Conservation (phyloP, 2,329 filamentous ascomycete genomes). For the Trichoderma hamatum region DNA sequence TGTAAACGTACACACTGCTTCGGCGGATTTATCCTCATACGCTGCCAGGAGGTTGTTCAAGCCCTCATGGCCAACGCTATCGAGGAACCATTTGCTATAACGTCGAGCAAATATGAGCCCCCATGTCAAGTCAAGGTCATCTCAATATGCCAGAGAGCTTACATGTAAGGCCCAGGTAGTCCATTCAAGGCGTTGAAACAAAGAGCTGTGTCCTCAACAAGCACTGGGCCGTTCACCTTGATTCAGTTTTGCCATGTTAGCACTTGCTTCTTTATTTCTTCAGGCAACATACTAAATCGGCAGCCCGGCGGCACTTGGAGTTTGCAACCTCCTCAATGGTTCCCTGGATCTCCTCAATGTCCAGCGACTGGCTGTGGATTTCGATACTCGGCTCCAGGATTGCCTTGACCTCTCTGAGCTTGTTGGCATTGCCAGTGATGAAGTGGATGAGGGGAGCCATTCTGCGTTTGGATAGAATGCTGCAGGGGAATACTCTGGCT, state of each 20-base stretch:
- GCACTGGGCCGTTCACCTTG: constrained; percentile 80
- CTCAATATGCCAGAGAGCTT: constrained; percentile 37
- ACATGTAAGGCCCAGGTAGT: constrained; percentile 97
- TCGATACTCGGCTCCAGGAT: constrained; percentile 78
- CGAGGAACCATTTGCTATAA: constrained; percentile 91
- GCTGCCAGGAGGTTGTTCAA: constrained; percentile 88
- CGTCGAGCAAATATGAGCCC: background rate
- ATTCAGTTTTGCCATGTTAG: background rate
- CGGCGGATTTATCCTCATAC: constrained; percentile 86
- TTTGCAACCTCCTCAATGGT: constrained; percentile 86
- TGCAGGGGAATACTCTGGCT: background rate
- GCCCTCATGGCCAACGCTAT: constrained; percentile 77
- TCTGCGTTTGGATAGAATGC: background rate
- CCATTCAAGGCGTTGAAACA: constrained; percentile 89
- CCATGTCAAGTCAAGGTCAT: background rate
- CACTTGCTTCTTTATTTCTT: background rate
- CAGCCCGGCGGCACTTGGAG: constrained; percentile 84
- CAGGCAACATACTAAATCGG: constrained; percentile 63
- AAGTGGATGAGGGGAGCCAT: constrained; percentile 67
- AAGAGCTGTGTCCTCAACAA: constrained; percentile 94
- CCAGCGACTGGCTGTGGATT: constrained; percentile 73
- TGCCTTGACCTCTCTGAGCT: constrained; percentile 83
- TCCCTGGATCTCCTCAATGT: constrained; percentile 89
- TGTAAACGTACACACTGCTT: constrained; percentile 95
- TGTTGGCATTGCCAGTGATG: constrained; percentile 95